Base-by-base conservation (phyloP, 208 protist genomes). In the Endotrypanum monterogeii region DNA sequence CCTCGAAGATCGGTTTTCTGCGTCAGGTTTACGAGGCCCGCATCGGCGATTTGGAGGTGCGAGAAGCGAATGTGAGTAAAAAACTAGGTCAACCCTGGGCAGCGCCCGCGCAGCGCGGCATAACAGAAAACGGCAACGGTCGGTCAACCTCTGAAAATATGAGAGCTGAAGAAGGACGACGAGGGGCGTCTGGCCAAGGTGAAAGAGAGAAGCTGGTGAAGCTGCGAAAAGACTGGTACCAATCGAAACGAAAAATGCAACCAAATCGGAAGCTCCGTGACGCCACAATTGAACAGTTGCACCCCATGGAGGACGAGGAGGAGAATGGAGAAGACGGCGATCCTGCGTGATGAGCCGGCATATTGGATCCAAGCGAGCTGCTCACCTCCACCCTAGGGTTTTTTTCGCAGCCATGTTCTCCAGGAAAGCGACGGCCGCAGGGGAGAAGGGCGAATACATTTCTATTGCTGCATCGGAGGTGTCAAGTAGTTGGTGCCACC, bases 1-100 rank as follows among this genome's bases (percentile, higher is more conserved):
- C 90, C 28, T 85, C 89, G n/a, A 94, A 95, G 73, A 78, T 97
- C 28, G 86, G 81, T 16, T 97, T 98, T 50, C 73, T 98, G 50
- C 85, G 94, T 0, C 91, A 98, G 73, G 89, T 96, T 9, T 98
- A 98, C 86, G 94, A 98, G 83, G 90, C 91, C 14, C 89, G 94
- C 67, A 98, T 98, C 67, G 72, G 86, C 20, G 92, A 96, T 62
- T 65, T 98, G 46, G 94, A 98, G 78, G 75, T 90, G 56, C 93
- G 94, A 68, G 92, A 96, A 75, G 79, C 87, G 32, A 83, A 82
- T 11, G 56, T 84, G 8, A 82, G 80, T 39, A 80, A 71, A 51
- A 69, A 65, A 8, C 78, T 82, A 44, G 76, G 65, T 30, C n/a
- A 55, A 5, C 8, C 5, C 11, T 28, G n/a, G 44, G 18, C 25